Evolutionary conservation across 768 basidiomycete species (phyloP).

Genomic region (Galerina sulciceps): DNA sequence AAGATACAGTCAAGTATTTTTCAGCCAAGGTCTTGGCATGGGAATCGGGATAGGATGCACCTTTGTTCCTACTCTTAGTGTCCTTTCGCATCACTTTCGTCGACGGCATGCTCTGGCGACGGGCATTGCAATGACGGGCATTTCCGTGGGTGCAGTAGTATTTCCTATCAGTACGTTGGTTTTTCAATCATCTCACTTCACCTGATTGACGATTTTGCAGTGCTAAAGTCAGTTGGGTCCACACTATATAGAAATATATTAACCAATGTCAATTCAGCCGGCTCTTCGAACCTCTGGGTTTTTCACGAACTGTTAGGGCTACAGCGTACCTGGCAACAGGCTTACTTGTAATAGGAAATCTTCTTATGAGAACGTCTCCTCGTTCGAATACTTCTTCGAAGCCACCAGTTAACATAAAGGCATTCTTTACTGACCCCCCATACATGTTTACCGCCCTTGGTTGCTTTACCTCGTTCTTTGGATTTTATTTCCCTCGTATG

Average conservation of each 20-base stretch:
- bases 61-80: conserved; percentile 47
- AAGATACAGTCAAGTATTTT: conserved; percentile 34
- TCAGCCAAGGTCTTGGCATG: conserved; percentile 57
- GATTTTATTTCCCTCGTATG: conserved; percentile 41
- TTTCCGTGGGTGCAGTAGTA: conserved; percentile 33
- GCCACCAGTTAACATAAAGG: conserved; percentile 20
- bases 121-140: conserved; percentile 44
- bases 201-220: background rate
- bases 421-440: conserved; percentile 30
- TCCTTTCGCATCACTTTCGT: conserved; percentile 46
- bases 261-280: conserved; percentile 18
- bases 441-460: conserved; percentile 28
- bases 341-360: conserved; percentile 26
- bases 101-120: conserved; percentile 36
- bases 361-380: conserved; percentile 26
- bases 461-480: conserved; percentile 17
- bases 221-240: conserved; percentile 22
- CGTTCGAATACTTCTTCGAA: background rate
- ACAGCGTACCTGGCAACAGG: conserved; percentile 27
- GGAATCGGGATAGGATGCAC: conserved; percentile 48
- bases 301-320: conserved; percentile 27
- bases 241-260: background rate
- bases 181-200: background rate
- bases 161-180: conserved; percentile 34
- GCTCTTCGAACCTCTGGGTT: conserved; percentile 27